Evolutionary conservation across 441 rosid genomes (phyloP).

Genomic region (Macaranga tanarius): DNA sequence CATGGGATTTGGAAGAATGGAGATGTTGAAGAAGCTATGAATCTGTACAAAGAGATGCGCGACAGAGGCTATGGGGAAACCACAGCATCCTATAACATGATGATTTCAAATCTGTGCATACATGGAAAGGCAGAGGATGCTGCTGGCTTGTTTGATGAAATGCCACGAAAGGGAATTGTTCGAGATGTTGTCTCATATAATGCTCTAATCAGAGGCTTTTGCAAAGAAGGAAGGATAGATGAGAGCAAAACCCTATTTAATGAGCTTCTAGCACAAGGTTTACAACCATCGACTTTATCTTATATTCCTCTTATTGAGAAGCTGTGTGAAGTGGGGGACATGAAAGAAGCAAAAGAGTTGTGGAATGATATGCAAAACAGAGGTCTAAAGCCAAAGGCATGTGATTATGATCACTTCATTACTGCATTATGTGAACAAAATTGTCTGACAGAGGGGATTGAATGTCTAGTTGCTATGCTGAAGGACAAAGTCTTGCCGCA

Average conservation of each 20-base stretch:
- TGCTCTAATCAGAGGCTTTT: constrained; percentile 45
- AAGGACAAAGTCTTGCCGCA: constrained; percentile 30
- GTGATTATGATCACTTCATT: constrained; percentile 26
- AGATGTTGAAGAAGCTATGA: constrained; percentile 34
- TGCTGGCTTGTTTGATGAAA: constrained; percentile 42
- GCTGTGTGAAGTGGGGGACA: constrained; percentile 32
- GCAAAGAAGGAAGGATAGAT: constrained; percentile 42
- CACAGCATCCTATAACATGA: constrained; percentile 43
- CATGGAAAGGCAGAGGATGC: constrained; percentile 45
- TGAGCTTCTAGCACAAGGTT: constrained; percentile 43
- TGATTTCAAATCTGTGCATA: constrained; percentile 51
- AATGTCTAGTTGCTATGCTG: constrained; percentile 34
- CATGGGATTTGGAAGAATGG: constrained; percentile 35
- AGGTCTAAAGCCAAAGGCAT: constrained; percentile 33
- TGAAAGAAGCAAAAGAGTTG: constrained; percentile 33
- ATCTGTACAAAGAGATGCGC: constrained; percentile 38
- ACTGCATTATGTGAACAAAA: constrained; percentile 31
- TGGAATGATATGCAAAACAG: constrained; percentile 33
- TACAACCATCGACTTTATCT: constrained; percentile 37
- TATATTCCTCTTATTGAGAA: constrained; percentile 36
- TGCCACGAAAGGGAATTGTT: constrained; percentile 51
- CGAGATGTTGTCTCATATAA: constrained; percentile 46
- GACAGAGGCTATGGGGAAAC: constrained; percentile 44
- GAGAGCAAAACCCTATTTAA: constrained; percentile 36
- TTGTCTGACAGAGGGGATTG: constrained; percentile 30